Base-by-base conservation (phyloP, 1,139 yeast species). In the Debaryomyces psychrophilus region DNA sequence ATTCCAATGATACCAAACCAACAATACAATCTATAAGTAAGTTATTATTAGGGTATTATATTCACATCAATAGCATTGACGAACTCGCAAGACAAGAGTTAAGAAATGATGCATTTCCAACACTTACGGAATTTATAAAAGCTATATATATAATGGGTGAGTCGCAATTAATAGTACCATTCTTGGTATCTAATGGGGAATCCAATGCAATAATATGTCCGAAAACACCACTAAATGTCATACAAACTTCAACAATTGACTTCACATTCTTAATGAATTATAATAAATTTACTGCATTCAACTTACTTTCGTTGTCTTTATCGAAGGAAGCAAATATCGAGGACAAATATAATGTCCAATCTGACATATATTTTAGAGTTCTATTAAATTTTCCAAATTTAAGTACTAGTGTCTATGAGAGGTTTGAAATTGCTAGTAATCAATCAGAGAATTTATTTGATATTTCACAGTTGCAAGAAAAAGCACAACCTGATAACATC, bases 201-300 rank as follows among this genome's bases (percentile, higher is more conserved):
- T 31, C 44, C 6, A 22, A 22, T 15, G 38, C 44, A 20, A 33
- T 54, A 9, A 48, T 61, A 12, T 44, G 54, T 27, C 68, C 71
- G 0, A 54, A 54, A 22, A 43, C 60, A 12, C 68, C 71, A 1
- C 44, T 65, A n/a, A 47, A 51, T 2, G 44, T 63, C 8, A 51
- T 65, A 11, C 49, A 56, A 25, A 46, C 51, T 5, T 37, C 49
- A 4, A 37, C 54, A 1, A 51, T 61, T 12, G 58, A 57, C 27
- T 58, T 61, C 18, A 48, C 51, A 5, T 61, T 60, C 22, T 44
- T 70, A 25, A 55, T 65, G 8, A 53, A 61, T 39, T 71, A 52
- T 46, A 71, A 68, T 48, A 60, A 61, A 41, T 72, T 58, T 47
- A 51, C 63, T 4, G 73, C 72, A 2, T 69, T 65, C 50, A 69